These are phyloP conservation scores for Laguncularia racemosa DNA, from an alignment of 345 rosid species.

Conservation along the genomic window DNA sequence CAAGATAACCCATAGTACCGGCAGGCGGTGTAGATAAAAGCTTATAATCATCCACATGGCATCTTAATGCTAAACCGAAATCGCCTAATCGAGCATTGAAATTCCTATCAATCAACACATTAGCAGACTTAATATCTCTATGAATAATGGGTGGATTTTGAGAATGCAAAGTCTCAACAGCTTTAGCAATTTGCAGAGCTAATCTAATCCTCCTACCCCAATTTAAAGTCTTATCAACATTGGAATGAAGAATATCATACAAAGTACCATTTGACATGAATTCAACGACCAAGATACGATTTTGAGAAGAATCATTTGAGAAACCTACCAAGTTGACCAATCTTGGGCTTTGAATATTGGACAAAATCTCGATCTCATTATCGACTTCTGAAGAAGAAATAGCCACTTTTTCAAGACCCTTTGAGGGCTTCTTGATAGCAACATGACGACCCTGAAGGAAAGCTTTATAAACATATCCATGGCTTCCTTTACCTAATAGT, in stretches of 20 bases:
- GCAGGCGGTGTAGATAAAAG: slow-evolving; percentile 96
- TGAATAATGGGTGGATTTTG: slow-evolving; percentile 78
- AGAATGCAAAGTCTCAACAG: slow-evolving; percentile 65
- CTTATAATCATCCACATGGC: slow-evolving; percentile 64
- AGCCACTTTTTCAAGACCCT: slow-evolving; percentile 36
- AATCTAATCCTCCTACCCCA: slow-evolving; percentile 81
- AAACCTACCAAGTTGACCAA: slow-evolving; percentile 88
- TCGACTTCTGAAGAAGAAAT: slow-evolving; percentile 44
- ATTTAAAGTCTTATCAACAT: slow-evolving; percentile 36
- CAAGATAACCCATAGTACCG: slow-evolving; percentile 94
- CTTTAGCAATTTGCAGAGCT: slow-evolving; percentile 83
- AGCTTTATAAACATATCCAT: slow-evolving; percentile 92
- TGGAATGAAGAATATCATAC: slow-evolving; percentile 81
- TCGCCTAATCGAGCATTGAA: slow-evolving; percentile 90
- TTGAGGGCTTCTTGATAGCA: slow-evolving; percentile 81
- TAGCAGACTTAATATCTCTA: slow-evolving; percentile 96
- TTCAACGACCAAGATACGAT: slow-evolving; percentile 80
- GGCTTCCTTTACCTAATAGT: slow-evolving; percentile 93
- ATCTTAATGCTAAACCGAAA: slow-evolving; percentile 87
- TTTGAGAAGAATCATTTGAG: slow-evolving; percentile 53
- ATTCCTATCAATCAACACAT: slow-evolving; percentile 82
- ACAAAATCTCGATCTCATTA: slow-evolving; percentile 93
- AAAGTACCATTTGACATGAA: slow-evolving; percentile 90
- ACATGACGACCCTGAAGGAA: slow-evolving; percentile 78
- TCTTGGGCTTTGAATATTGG: slow-evolving; percentile 80